These are phyloP conservation scores for Gyrodon lividus DNA, from an alignment of 768 basidiomycete species.

Conservation along the genomic window DNA sequence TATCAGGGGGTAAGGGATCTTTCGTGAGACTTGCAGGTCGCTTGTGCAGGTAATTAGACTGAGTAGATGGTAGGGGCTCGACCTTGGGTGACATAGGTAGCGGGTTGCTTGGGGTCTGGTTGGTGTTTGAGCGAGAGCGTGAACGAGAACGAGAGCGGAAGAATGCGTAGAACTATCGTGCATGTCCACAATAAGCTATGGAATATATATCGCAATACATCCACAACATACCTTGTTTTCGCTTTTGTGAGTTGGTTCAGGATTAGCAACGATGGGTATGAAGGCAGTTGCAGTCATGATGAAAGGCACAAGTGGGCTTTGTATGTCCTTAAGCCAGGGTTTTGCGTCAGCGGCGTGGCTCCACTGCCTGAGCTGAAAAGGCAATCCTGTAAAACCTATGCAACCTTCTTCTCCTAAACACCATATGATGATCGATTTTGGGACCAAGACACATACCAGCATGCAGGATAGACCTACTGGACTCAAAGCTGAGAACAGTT, in stretches of 20 bases:
- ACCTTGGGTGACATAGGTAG: conserved; percentile 14
- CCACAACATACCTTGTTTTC: conserved; percentile 45
- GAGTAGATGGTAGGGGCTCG: conserved; percentile 9
- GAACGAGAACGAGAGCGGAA: conserved; percentile 59
- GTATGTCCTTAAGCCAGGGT: conserved; percentile 1
- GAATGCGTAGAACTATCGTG: conserved; percentile 57
- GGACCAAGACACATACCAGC: neutral
- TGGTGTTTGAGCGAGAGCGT: conserved; percentile 24
- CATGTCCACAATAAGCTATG: neutral
- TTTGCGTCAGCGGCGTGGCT: conserved; percentile 3
- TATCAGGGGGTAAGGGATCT: conserved; percentile 6
- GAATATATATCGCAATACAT: neutral
- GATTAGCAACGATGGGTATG: conserved; percentile 1
- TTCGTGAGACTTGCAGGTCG: conserved; percentile 12
- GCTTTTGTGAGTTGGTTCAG: conserved; percentile 24
- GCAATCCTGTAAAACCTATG: neutral
- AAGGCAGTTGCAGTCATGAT: conserved; percentile 11
- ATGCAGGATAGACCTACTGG: neutral
- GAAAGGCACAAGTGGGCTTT: conserved; percentile 5
- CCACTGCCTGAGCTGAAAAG: neutral
- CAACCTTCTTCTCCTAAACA: conserved; percentile 1
- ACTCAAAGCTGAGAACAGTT: neutral
- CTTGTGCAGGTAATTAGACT: conserved; percentile 9
- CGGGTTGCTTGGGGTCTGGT: conserved; percentile 1
- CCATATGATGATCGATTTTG: neutral